These are phyloP conservation scores for Ustilago shanxiensis DNA, from an alignment of 1,284 basidiomycete species.

Conservation along the genomic window DNA sequence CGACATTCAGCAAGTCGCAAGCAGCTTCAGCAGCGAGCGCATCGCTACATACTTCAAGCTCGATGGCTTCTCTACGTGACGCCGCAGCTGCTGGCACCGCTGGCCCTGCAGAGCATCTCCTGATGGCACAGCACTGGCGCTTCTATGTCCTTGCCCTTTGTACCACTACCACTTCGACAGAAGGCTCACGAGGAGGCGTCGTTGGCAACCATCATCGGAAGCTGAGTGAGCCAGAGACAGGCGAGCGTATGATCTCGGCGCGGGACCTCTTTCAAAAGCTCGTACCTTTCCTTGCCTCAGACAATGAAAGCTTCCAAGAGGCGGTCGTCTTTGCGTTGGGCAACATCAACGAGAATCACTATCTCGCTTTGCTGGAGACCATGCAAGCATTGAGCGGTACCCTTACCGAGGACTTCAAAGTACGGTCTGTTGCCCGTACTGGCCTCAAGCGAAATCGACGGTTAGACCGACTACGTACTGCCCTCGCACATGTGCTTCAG, in stretches of 20 bases:
- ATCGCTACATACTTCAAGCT: conserved; percentile 34
- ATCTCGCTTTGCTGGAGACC: conserved; percentile 85
- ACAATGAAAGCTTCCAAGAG: conserved; percentile 84
- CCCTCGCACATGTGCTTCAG: conserved; percentile 89
- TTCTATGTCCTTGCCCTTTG: conserved; percentile 86
- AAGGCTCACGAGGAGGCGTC: conserved; percentile 72
- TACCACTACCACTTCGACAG: conserved; percentile 74
- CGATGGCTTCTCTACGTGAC: conserved; percentile 43
- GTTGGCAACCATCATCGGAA: conserved; percentile 80
- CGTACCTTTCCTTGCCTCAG: conserved; percentile 87
- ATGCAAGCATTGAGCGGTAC: conserved; percentile 83
- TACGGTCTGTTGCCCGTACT: conserved; percentile 68
- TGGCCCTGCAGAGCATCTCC: conserved; percentile 74
- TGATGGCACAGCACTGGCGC: conserved; percentile 86
- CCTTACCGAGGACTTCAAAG: conserved; percentile 80
- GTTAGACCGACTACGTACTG: conserved; percentile 85
- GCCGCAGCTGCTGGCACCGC: conserved; percentile 58
- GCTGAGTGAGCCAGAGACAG: conserved; percentile 75
- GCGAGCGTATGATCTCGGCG: conserved; percentile 81
- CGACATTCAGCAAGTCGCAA: conserved; percentile 40
- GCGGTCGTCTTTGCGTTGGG: conserved; percentile 89
- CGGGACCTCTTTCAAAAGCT: conserved; percentile 84
- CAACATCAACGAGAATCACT: conserved; percentile 81
- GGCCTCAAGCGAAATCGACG: conserved; percentile 75
- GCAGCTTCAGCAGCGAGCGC: conserved; percentile 33